A percentile compares a stretch with the other conserved stretches of the same genome.
Conservation (phyloP, 495 filamentous ascomycete species). For the Aspergillus leporis region DNA sequence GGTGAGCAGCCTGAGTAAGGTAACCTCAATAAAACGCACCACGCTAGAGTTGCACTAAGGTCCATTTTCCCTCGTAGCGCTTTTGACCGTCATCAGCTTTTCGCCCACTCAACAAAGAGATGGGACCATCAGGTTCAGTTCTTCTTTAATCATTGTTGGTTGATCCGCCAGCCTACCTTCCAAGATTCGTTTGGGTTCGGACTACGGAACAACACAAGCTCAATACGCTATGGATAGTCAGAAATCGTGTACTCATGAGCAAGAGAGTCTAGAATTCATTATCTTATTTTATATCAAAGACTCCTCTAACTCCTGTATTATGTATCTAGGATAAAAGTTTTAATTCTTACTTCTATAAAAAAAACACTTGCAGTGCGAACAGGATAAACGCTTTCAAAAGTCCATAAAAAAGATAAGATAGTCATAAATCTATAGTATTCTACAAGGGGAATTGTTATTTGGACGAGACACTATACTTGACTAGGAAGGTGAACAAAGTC, state of each 20-base stretch:
- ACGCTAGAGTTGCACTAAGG: too few relatives aligned
- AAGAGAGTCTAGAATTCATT: conserved; percentile 1
- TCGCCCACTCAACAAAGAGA: too few relatives aligned
- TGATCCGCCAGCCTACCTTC: background rate
- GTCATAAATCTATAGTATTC: conserved; percentile 20
- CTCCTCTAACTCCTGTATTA: conserved; percentile 19
- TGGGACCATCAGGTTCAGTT: too few relatives aligned
- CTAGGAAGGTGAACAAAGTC: too few relatives aligned
- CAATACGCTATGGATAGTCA: conserved; percentile 13
- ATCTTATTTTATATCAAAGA: conserved; percentile 17
- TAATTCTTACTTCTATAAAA: conserved; percentile 26
- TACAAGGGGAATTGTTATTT: too few relatives aligned
- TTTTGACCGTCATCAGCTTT: too few relatives aligned
- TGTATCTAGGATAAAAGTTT: conserved; percentile 20
- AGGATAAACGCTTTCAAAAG: conserved; percentile 23
- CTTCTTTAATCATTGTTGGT: conserved; percentile 1
- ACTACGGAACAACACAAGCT: conserved; percentile 13
- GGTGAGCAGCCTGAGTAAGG: too few relatives aligned
- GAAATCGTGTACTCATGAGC: background rate
- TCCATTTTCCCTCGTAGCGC: too few relatives aligned
- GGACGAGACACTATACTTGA: too few relatives aligned
- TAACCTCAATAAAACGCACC: too few relatives aligned
- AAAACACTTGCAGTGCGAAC: conserved; percentile 24
- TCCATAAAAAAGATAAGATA: conserved; percentile 16
- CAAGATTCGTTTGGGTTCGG: background rate